Conservation (phyloP, 345 rosid species). For the Pistacia integerrima region DNA sequence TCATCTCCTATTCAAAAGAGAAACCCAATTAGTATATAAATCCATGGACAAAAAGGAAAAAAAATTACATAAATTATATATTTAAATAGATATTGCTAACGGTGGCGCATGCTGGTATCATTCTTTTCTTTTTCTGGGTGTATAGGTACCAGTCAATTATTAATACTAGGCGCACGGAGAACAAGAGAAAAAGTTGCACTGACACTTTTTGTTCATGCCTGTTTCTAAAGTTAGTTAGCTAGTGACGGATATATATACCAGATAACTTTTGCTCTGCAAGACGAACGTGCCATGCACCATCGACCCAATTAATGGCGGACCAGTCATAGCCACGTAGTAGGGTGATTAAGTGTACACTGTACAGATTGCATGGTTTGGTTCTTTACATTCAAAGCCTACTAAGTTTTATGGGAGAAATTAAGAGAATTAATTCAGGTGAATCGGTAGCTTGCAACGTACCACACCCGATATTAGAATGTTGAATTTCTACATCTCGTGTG, state of each 20-base stretch:
- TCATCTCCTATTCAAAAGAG: conserved; percentile 63
- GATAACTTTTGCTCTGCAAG: conserved; percentile 25
- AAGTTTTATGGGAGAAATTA: background rate
- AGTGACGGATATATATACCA: conserved; percentile 31
- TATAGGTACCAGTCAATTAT: conserved; percentile 3
- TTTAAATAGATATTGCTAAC: background rate
- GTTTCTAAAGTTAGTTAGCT: conserved; percentile 43
- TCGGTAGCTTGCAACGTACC: conserved; percentile 32
- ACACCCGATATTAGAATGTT: conserved; percentile 64
- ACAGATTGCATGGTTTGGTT: background rate
- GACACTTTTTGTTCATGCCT: conserved; percentile 38
- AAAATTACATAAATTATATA: background rate
- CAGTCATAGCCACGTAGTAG: conserved; percentile 12
- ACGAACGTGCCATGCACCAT: conserved; percentile 57
- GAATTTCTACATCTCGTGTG: conserved; percentile 74
- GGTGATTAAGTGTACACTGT: background rate
- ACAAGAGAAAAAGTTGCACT: conserved; percentile 17
- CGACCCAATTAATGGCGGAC: conserved; percentile 1
- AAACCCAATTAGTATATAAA: background rate
- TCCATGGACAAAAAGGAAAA: background rate
- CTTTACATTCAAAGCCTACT: background rate
- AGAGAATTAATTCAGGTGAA: too few species aligned
- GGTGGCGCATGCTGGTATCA: conserved; percentile 11
- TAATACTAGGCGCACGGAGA: conserved; percentile 4
- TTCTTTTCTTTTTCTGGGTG: background rate